Evolutionary conservation across 345 rosid genomes (phyloP), one percentile per base, ranked within the genome.

Genomic region (Citrus sp.): DNA sequence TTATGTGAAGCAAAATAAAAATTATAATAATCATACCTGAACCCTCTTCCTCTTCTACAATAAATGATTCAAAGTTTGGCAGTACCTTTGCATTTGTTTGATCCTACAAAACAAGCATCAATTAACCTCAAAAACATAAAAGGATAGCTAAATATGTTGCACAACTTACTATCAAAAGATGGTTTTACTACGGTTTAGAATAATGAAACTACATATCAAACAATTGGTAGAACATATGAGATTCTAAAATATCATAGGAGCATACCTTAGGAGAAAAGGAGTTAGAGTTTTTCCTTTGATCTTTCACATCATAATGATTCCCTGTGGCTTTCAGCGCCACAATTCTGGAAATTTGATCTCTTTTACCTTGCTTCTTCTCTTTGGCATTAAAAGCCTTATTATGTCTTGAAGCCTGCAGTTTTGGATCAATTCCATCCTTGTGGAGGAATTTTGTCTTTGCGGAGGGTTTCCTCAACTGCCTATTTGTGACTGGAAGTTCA

Each of bases 1-100:
- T 42, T 35, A 75, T 62, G 72, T 42, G 21, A 62, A 61, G 22
- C 60, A 34, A 60, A 37, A 16, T 22, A 27, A 35, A 74, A 70
- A 73, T 24, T 62, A 72, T 14, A 73, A 69, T 35, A 71, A 27
- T 51, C 54, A 37, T 90, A 92, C 99, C 98, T 85, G 99, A 94
- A 67, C 98, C 99, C 81, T 92, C 99, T 85, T 94, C 94, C 80
- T 88, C 95, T 86, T 90, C 92, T 30, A 92, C 88, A 63, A 82
- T 78, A 79, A 83, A 94, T 77, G 91, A 86, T 58, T 96, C 98
- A 87, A 96, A 96, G 49, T 73, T 76, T 30, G 99, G 99, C 73
- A 89, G 79, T 40, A 63, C 60, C 80, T 88, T 85, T 62, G 85
- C 72, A 84, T 81, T 87, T 59, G 27, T 27, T 82, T 76, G 85